phyloP scores from a whole-genome alignment of 495 filamentous ascomycete genomes.

The Aspergillus haitiensis region DNA sequence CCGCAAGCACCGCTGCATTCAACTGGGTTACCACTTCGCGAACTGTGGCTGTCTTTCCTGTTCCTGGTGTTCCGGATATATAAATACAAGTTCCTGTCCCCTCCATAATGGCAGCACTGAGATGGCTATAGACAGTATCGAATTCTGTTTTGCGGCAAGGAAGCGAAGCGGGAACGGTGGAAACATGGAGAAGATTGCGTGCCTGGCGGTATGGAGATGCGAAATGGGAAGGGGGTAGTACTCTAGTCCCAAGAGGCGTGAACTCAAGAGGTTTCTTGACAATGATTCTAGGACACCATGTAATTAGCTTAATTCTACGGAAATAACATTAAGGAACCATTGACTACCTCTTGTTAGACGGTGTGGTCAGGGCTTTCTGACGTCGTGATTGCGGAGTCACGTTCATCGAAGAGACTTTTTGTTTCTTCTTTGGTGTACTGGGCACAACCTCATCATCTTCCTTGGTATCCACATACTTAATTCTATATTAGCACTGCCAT shows the following conservation, averaged over 20 bases:
- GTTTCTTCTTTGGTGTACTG: slow-evolving; percentile 59
- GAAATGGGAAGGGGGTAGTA: slow-evolving; percentile 73
- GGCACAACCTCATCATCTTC: slow-evolving; percentile 51
- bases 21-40: slow-evolving; percentile 91
- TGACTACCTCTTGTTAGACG: slow-evolving; percentile 63
- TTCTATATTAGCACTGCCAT: slow-evolving; percentile 17
- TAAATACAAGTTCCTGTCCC: slow-evolving; percentile 96
- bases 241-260: slow-evolving; percentile 85
- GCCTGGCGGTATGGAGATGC: slow-evolving; percentile 90
- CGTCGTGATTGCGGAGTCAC: slow-evolving; percentile 60
- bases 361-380: slow-evolving; percentile 62
- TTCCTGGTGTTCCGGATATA: slow-evolving; percentile 99
- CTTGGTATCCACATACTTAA: slow-evolving; percentile 43
- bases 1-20: slow-evolving; percentile 76
- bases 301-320: slow-evolving; percentile 3
- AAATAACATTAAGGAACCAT: neutral
- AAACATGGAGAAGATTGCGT: slow-evolving; percentile 86
- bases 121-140: slow-evolving; percentile 83
- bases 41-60: slow-evolving; percentile 96
- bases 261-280: slow-evolving; percentile 94
- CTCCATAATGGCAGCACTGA: slow-evolving; percentile 91
- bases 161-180: slow-evolving; percentile 81
- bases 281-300: slow-evolving; percentile 53
- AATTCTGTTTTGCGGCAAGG: slow-evolving; percentile 95
- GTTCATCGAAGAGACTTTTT: slow-evolving; percentile 52